phyloP scores from a whole-genome alignment of 2,329 filamentous ascomycete genomes.

The Lanzia echinophila region DNA sequence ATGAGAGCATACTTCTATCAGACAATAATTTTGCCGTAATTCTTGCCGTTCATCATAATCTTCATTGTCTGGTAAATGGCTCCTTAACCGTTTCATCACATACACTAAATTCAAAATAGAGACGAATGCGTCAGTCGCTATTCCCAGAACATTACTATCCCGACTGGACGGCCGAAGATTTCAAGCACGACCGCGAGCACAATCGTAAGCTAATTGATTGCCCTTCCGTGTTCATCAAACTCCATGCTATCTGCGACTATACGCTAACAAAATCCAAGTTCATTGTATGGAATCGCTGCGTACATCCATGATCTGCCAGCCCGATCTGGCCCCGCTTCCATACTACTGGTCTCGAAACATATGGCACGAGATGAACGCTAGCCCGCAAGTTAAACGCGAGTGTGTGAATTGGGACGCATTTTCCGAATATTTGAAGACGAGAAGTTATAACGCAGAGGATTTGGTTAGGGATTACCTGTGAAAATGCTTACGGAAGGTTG shows the following conservation, averaged over 20 bases:
- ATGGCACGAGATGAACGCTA: conserved; percentile 4
- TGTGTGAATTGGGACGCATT: conserved; percentile 4
- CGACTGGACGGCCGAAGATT: conserved; percentile 4
- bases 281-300: conserved; percentile 8
- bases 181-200: background rate
- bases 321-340: conserved; percentile 4
- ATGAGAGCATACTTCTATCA: conserved; percentile 2
- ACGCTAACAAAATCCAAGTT: background rate
- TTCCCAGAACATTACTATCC: conserved; percentile 5
- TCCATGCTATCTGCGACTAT: too few species aligned
- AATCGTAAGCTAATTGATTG: background rate
- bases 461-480: conserved; percentile 2
- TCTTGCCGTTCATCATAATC: conserved; percentile 4
- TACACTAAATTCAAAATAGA: background rate
- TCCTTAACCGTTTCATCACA: background rate
- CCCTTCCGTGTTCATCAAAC: background rate
- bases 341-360: conserved; percentile 7
- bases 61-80: background rate
- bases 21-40: conserved; percentile 6
- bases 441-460: background rate
- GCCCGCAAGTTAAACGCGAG: conserved; percentile 1
- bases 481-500: background rate
- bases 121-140: conserved; percentile 4
- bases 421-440: conserved; percentile 3
- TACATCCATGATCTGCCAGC: conserved; percentile 8